Conservation (phyloP, 129 eudicot genomes). For the Lonicera japonica region DNA sequence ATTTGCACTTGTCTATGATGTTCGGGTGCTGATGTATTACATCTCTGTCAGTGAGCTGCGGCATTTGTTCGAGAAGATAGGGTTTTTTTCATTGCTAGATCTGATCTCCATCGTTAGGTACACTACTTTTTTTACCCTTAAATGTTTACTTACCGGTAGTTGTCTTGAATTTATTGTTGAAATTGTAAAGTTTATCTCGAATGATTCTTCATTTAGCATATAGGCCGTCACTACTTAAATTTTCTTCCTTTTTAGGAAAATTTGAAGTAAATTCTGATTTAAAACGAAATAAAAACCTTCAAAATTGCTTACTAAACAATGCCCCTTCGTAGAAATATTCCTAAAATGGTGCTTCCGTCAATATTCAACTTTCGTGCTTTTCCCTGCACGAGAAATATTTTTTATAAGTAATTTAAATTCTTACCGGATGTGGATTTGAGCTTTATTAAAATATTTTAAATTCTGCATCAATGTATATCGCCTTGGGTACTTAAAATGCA, state of each 20-base stretch:
- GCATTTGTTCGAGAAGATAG: conserved; percentile 6
- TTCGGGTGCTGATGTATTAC: conserved; percentile 3
- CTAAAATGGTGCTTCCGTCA: no score
- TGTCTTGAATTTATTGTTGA: conserved; percentile 1
- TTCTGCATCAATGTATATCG: no score
- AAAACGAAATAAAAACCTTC: no score
- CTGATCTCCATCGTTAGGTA: conserved; percentile 31
- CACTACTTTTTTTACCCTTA: conserved; percentile 5
- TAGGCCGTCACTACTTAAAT: not conserved
- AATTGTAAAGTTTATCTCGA: not conserved
- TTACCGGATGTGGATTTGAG: not conserved
- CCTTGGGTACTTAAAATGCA: not conserved
- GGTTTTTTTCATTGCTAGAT: conserved; percentile 18
- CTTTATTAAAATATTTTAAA: no score
- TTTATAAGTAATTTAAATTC: not conserved
- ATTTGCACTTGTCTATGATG: conserved; percentile 7
- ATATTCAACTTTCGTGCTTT: no score
- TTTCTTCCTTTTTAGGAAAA: not conserved
- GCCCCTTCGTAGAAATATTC: no score
- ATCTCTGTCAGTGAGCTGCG: conserved; percentile 16
- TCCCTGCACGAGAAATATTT: not conserved
- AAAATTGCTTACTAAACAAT: no score
- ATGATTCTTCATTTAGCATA: not conserved
- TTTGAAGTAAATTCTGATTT: not conserved
- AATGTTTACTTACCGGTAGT: conserved; percentile 7